These are phyloP conservation scores for Prunus persica DNA, from an alignment of 306 rosid species.

Conservation along the genomic window Prunus_persica_NCBIv2 NC_034013.1:14747001-14747500, in stretches of 20 bases:
- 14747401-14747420: slow-evolving; percentile 3
- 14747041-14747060: slow-evolving; percentile 58
- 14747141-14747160: slow-evolving; percentile 34
- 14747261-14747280: slow-evolving; percentile 18
- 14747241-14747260: slow-evolving; percentile 10
- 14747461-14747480: slow-evolving; percentile 48
- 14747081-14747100: slow-evolving; percentile 25
- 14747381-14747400: neutral
- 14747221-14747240: slow-evolving; percentile 22
- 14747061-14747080: slow-evolving; percentile 38
- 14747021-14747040: slow-evolving; percentile 1
- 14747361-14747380: neutral
- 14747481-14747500: slow-evolving; percentile 47
- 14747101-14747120: slow-evolving; percentile 34
- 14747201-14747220: slow-evolving; percentile 28
- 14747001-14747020: slow-evolving; percentile 31
- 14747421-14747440: slow-evolving; percentile 14
- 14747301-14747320: neutral
- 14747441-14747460: slow-evolving; percentile 38
- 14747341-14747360: neutral
- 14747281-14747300: too few relatives aligned
- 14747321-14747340: slow-evolving; percentile 26
- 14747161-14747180: slow-evolving; percentile 53
- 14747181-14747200: slow-evolving; percentile 19
- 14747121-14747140: slow-evolving; percentile 36